Conservation (phyloP, 2,329 filamentous ascomycete species). For the Coniochaeta sp. region DNA sequence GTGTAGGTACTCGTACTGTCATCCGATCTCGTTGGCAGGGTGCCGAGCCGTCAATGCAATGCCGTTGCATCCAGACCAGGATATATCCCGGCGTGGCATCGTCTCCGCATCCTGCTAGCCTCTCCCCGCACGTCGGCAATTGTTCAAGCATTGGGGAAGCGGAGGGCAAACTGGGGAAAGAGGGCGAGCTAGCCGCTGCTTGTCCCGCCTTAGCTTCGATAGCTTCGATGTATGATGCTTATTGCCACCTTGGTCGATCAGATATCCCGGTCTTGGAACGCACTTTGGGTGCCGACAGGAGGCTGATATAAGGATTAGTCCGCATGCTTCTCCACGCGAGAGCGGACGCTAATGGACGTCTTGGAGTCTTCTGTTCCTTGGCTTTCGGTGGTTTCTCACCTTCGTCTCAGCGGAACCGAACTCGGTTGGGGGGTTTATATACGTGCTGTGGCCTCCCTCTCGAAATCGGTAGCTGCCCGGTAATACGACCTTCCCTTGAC, state of each 20-base stretch:
- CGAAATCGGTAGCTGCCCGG: no score
- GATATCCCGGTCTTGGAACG: neutral
- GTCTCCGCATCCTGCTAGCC: neutral
- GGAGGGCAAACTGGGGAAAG: neutral
- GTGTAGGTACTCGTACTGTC: neutral
- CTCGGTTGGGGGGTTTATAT: neutral
- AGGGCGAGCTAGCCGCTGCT: neutral
- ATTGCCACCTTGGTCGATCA: neutral
- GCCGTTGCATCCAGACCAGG: neutral
- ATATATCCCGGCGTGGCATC: neutral
- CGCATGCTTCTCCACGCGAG: neutral
- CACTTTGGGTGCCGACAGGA: neutral
- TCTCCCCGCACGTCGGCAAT: conserved; percentile 1
- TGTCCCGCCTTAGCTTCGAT: neutral
- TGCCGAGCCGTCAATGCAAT: neutral
- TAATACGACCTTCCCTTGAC: no score
- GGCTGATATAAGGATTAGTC: neutral
- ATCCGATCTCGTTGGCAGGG: neutral
- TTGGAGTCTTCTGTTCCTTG: neutral
- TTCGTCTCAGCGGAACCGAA: neutral
- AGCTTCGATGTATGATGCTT: neutral
- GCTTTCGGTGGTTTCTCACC: neutral
- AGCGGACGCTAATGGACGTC: neutral
- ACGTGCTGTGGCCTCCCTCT: neutral
- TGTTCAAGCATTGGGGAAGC: neutral